Evolutionary conservation across 202 grass and related monocot genomes (phyloP), one percentile per base, ranked within the genome.

Genomic region (Dendrocalamus latiflorus): DNA sequence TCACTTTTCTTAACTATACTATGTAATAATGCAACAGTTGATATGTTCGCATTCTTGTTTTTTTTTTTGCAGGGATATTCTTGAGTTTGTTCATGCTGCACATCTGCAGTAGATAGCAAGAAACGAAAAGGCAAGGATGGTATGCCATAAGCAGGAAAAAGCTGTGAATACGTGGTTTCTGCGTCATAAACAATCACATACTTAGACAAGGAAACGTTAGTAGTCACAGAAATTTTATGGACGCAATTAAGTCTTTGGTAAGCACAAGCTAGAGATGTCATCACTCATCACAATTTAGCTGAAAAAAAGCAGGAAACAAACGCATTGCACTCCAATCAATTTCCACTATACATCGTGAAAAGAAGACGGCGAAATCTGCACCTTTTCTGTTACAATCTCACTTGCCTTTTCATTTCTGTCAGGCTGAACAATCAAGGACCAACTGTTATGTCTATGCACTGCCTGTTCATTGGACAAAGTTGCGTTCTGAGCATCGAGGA

Each of bases 321-420:
- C 12, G 48, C 18, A 8, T 13, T 75, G 34, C 38, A 76, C 30
- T 16, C 3, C 72, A 48, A 66, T 79, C 49, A 39, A 58, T 72
- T 13, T 8, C 6, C 57, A 61, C 74, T 88, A 47, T 88, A 88
- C 86, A 84, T 41, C 1, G 54, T 43, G 25, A 15, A 77, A 78
- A 65, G 38, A 57, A 6, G 21, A 34, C 6, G n/a, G 17, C 16
- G 38, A 73, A 72, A 74, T 56, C 21, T 55, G 28, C 5, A n/a
- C 62, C 41, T 67, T n/a, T n/a, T n/a, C 14, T 12, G 18, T 10
- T 60, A 59, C 61, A 86, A 8, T 4, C 47, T 56, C 39, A 6
- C 9, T 15, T 17, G 48, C n/a, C 37, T 15, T 28, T 36, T 54
- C 7, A 14, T 38, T 22, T 62, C 0, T 62, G 21, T 64, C 55